phyloP scores from a whole-genome alignment of 768 basidiomycete species.

The Suillus occidentalis region DNA sequence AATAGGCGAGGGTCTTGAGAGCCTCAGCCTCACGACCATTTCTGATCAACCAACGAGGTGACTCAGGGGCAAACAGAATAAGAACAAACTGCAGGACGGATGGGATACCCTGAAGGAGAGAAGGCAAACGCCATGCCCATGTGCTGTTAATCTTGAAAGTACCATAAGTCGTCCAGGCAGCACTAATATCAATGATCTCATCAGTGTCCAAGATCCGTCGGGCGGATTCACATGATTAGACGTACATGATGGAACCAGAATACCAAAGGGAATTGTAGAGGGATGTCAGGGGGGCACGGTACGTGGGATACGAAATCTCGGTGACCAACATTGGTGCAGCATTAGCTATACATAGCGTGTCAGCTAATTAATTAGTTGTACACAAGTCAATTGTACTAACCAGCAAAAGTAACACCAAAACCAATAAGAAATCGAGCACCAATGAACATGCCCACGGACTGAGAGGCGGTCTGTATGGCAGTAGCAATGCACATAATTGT shows the following conservation, averaged over 20 bases:
- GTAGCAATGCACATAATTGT: slow-evolving; percentile 69
- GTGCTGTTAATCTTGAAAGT: slow-evolving; percentile 66
- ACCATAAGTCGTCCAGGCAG: slow-evolving; percentile 86
- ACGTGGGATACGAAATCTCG: slow-evolving; percentile 81
- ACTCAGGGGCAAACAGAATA: slow-evolving; percentile 75
- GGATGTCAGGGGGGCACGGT: slow-evolving; percentile 78
- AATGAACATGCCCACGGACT: slow-evolving; percentile 76
- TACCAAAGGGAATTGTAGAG: slow-evolving; percentile 87
- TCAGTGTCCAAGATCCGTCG: not conserved
- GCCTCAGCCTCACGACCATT: slow-evolving; percentile 75
- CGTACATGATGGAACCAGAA: slow-evolving; percentile 74
- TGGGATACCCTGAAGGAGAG: slow-evolving; percentile 68
- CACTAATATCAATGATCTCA: slow-evolving; percentile 33
- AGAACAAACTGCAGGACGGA: slow-evolving; percentile 65
- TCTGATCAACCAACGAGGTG: slow-evolving; percentile 79
- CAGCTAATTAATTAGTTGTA: slow-evolving; percentile 2
- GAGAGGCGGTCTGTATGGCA: slow-evolving; percentile 68
- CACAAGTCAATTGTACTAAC: slow-evolving; percentile 29
- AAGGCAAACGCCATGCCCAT: slow-evolving; percentile 86
- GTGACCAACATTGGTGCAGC: slow-evolving; percentile 84
- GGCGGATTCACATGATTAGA: slow-evolving; percentile 14
- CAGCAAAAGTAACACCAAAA: slow-evolving; percentile 73
- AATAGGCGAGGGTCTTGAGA: slow-evolving; percentile 69
- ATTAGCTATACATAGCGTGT: slow-evolving; percentile 41
- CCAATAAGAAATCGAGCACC: slow-evolving; percentile 79